Evolutionary conservation across 2,329 filamentous ascomycete genomes (phyloP).

Genomic region (Talaromyces amestolkiae): DNA sequence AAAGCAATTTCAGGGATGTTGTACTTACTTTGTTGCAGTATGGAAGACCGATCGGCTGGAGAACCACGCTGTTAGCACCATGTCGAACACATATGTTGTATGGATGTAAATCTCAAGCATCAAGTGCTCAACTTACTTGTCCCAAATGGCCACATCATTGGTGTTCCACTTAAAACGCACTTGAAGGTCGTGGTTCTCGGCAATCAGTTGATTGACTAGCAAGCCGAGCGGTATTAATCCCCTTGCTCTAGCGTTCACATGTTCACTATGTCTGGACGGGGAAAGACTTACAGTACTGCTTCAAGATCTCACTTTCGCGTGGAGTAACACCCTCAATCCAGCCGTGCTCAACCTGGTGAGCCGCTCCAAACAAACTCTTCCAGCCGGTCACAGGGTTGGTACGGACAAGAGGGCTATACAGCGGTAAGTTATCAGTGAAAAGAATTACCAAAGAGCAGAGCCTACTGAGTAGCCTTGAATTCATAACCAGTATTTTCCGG

Average conservation of each 20-base stretch:
- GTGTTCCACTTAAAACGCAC: constrained; percentile 38
- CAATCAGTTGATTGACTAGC: constrained; percentile 26
- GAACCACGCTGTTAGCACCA: background rate
- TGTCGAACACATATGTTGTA: no score
- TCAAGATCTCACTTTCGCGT: background rate
- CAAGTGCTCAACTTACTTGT: background rate
- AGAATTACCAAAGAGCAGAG: no score
- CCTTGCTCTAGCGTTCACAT: background rate
- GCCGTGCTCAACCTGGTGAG: constrained; percentile 31
- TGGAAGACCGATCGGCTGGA: background rate
- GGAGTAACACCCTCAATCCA: constrained; percentile 34
- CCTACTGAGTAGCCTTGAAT: no score
- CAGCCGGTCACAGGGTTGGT: constrained; percentile 53
- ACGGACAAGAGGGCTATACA: constrained; percentile 32
- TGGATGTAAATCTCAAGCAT: no score
- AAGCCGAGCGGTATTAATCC: background rate
- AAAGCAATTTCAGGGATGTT: background rate
- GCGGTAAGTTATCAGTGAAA: no score
- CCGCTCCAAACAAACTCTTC: constrained; percentile 39
- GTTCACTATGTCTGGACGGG: background rate
- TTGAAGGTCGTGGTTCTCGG: constrained; percentile 44
- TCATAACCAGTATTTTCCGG: no score
- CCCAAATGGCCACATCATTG: constrained; percentile 38
- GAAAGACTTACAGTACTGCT: background rate
- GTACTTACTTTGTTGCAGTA: background rate